Base-by-base conservation (phyloP, 83 land plant species). In the Diphasiastrum complanatum region DNA sequence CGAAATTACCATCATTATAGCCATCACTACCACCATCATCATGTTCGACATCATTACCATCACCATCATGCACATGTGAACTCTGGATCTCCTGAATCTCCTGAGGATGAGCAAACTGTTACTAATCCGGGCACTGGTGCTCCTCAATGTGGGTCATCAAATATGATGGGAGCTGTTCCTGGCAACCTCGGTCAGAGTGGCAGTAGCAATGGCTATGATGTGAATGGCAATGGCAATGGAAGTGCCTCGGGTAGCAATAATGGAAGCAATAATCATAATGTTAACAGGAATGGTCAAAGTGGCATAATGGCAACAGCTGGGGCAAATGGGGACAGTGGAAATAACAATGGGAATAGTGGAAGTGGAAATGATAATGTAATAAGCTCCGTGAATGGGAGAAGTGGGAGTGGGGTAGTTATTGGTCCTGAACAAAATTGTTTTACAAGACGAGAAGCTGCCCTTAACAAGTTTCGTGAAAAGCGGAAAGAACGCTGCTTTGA, bases 401-500 rank as follows among this genome's bases (percentile, higher is more conserved):
- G 22, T 18, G 53, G 22, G 23, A 24, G 53, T 50, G 43, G 43
- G 16, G 51, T 6, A 18, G 23, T 4, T 6, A 6, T 18, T 18
- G 51, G 6, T 48, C 26, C 26, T 11, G 48, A 49, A 19, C 62
- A 64, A 11, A 40, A 60, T 16, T 61, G 75, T n/a, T 66, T 59
- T 28, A 37, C 53, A 4, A 68, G 67, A 40, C 78, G 88, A 64
- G 88, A 84, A 58, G 86, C 85, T 37, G 95, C 95, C 28, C 64
- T 82, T 26, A 70, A 14, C 27, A 87, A 87, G 61, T 87, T 87
- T 43, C 72, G 84, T 4, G 51, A 77, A 74, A 87, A 87, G 72
- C 64, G 95, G 67, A 87, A 87, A 64, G 83, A 79, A 1, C 74
- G 95, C 64, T 84, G 89, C 71, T 87, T 67, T 75, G 86, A 87